Conservation (phyloP, 176 grass and related monocot species). For the Oryza coarctata region DNA sequence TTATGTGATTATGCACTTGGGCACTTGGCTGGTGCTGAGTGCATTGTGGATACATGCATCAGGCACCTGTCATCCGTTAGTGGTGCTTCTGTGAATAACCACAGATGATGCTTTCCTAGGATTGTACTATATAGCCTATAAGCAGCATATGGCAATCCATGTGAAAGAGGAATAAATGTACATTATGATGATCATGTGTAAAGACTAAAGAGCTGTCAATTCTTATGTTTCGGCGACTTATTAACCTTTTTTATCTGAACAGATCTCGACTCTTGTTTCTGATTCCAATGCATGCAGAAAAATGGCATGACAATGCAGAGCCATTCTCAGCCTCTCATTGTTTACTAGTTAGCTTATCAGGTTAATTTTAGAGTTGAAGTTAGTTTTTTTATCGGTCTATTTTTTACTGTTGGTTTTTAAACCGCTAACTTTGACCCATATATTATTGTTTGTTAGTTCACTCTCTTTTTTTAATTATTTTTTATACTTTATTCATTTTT, state of each 20-base stretch:
- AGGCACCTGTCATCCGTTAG: background rate
- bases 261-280: background rate
- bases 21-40: background rate
- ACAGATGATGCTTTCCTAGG: background rate
- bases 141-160: conserved; percentile 11
- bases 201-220: background rate
- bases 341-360: too few relatives aligned
- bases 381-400: too few relatives aligned
- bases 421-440: too few relatives aligned
- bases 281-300: background rate
- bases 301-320: background rate
- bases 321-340: too few relatives aligned
- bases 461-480: too few relatives aligned
- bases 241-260: background rate
- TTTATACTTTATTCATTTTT: too few relatives aligned
- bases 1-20: conserved; percentile 30
- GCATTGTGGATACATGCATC: conserved; percentile 18
- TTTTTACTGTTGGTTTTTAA: too few relatives aligned
- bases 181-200: background rate
- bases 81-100: background rate
- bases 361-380: too few relatives aligned
- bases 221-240: background rate
- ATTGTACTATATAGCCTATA: background rate
- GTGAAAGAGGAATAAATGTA: background rate
- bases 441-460: too few relatives aligned